Base-by-base conservation (phyloP, 257 asterid species). In the Nicotiana tabacum region DNA sequence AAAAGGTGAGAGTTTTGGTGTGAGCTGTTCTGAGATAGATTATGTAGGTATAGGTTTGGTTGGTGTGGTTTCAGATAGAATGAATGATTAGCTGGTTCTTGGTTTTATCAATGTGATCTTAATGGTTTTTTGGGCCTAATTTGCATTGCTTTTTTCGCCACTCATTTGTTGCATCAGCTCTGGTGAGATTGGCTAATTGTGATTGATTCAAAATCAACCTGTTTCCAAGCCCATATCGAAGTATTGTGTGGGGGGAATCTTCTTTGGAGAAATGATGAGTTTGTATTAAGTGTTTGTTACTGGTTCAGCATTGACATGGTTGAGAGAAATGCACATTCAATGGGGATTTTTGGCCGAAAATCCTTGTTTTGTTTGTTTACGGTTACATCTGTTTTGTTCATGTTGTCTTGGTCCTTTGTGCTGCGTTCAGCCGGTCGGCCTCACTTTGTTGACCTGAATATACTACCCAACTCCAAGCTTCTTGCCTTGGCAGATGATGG, bases 391-490 rank as follows among this genome's bases (percentile, higher is more conserved):
- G 74, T 87, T 62, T 77, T 93, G 82, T 90, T 95, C 87, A 77
- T 93, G 21, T 72, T 88, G 18, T 93, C 98, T 82, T 92, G 97
- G 97, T 91, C 91, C 80, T 88, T 84, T 55, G 88, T 93, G 24
- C 84, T 93, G 74, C 90, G 91, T 66, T 91, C 97, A 18, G 84
- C 93, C 12, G 87, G 90, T 70, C 85, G 82, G 66, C 84, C 88
- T 72, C 88, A 83, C 81, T 87, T 89, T 4, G 51, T 90, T 16
- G 92, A 91, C 27, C 83, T 87, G 29, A 89, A 88, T 76, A 51
- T 86, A 17, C 77, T 88, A 55, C 94, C 93, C 24, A 89, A 46
- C 82, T 84, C 97, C 72, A 92, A 84, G 83, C 18, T 82, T 82
- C 83, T 85, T 39, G 83, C 84, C 60, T 8, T 84, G 79, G 33